These are phyloP conservation scores for Phytopythium helicoides DNA, from an alignment of 352 stramenopile species.

Conservation along the genomic window DNA sequence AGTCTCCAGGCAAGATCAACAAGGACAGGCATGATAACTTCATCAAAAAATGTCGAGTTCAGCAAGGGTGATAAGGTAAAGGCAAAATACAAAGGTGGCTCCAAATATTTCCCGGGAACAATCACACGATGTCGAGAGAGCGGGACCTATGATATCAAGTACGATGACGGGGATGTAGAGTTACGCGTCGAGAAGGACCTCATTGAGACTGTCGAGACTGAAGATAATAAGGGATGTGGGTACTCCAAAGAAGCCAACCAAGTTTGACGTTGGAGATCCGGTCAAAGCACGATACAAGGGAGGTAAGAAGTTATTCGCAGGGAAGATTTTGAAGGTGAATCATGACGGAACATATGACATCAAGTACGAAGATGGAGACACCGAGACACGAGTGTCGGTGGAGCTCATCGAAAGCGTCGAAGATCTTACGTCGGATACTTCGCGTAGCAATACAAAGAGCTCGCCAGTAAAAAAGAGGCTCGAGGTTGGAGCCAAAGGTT, in stretches of 20 bases:
- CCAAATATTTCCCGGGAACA: conserved; percentile 39
- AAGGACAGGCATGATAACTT: conserved; percentile 1
- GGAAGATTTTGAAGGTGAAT: conserved; percentile 42
- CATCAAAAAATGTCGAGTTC: conserved; percentile 13
- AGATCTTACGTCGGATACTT: background rate
- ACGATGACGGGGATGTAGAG: conserved; percentile 41
- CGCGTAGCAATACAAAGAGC: background rate
- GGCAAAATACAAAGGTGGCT: conserved; percentile 39
- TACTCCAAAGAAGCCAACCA: conserved; percentile 6
- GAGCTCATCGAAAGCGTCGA: conserved; percentile 16
- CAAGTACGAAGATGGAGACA: conserved; percentile 58
- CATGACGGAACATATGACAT: conserved; percentile 70
- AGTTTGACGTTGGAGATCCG: conserved; percentile 19
- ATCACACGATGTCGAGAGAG: conserved; percentile 47
- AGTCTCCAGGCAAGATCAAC: conserved; percentile 19
- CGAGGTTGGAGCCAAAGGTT: conserved; percentile 28
- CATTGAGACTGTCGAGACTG: conserved; percentile 12
- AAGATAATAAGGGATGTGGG: conserved; percentile 2
- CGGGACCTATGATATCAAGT: conserved; percentile 53
- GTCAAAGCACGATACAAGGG: conserved; percentile 45
- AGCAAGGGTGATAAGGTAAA: conserved; percentile 39
- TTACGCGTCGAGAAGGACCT: conserved; percentile 13
- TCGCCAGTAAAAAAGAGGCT: conserved; percentile 8
- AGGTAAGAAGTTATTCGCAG: conserved; percentile 34
- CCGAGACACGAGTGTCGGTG: conserved; percentile 29